Evolutionary conservation across 176 grass and related monocot species (phyloP), one percentile per base, ranked within the genome.

Genomic region (Oropetium thomaeum): DNA sequence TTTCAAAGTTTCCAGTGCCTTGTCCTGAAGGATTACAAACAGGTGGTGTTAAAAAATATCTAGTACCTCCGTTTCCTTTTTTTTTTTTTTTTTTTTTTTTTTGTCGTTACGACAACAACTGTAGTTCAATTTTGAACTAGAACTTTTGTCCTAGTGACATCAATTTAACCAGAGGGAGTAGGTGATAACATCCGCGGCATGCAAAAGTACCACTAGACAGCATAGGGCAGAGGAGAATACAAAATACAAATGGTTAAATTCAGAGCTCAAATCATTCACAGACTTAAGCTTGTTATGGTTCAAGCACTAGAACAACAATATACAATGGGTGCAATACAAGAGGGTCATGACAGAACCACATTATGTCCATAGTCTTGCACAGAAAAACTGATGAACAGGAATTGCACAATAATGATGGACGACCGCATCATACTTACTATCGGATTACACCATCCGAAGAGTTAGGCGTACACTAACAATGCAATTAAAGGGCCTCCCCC

Each of bases 381-480:
- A 69, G 69, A 20, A 51, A 83, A 23, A 37, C 13, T 9, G 19
- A 83, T 68, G 61, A 87, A n/a, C 47, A 25, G 28, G 33, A 69
- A 62, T 62, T 63, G 28, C 53, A 82, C 58, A 22, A 17, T 74
- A 74, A 68, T 44, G 39, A 78, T 20, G 10, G 67, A 66, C 41
- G 35, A 52, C 85, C 51, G 42, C 74, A 87, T 87, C 73, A 83
- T 78, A 73, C 23, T 79, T 55, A n/a, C n/a, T n/a, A 73, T 69
- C 41, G 4, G 53, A 74, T 74, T 83, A 79, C 43, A 78, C 17
- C 63, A 53, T 61, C 43, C 1, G 52, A 60, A 13, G 8, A 62
- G 74, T 79, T 62, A 83, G 51, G 30, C 60, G 58, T 54, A 69
- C 68, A 87, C 74, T 74, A 78, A 5, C 7, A 71, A 57, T 16